Evolutionary conservation across 345 rosid species (phyloP).

Genomic region (Populus davidiana): DNA sequence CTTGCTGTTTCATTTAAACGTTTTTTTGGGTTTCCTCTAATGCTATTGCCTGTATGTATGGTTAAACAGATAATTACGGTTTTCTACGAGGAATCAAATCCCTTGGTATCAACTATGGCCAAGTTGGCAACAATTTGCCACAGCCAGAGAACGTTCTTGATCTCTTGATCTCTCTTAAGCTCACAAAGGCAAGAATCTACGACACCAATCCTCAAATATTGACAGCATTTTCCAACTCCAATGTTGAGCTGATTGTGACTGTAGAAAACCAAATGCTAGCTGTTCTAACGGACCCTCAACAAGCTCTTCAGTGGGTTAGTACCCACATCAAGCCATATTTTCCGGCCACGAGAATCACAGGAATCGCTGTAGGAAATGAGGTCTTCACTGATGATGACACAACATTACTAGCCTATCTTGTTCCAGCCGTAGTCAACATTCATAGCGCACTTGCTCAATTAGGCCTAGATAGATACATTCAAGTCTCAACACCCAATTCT

Average conservation of each 20-base stretch:
- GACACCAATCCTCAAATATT: conserved; percentile 80
- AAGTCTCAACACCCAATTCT: conserved; percentile 74
- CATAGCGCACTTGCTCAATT: conserved; percentile 66
- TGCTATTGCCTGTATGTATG: not conserved
- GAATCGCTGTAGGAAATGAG: conserved; percentile 33
- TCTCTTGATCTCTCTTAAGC: conserved; percentile 57
- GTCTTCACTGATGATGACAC: conserved; percentile 20
- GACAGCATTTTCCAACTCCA: conserved; percentile 70
- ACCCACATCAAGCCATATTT: conserved; percentile 23
- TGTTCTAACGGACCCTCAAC: conserved; percentile 14
- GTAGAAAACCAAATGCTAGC: conserved; percentile 73
- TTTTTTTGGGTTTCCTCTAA: not conserved
- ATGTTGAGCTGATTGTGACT: conserved; percentile 68
- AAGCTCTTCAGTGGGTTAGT: conserved; percentile 26
- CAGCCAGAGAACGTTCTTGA: conserved; percentile 63
- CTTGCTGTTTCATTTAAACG: not conserved
- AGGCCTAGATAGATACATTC: conserved; percentile 63
- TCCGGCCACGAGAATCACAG: conserved; percentile 30
- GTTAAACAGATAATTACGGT: conserved; percentile 36
- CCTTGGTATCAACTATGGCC: conserved; percentile 91
- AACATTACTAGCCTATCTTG: conserved; percentile 28
- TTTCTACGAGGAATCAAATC: conserved; percentile 45
- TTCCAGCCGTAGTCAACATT: conserved; percentile 76
- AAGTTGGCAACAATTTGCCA: conserved; percentile 75
- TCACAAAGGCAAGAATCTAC: conserved; percentile 73